A percentile compares a stretch with the other conserved stretches of the same genome.
These are phyloP conservation scores for Globisporangium sylvaticum DNA, from an alignment of 352 stramenopile genomes.

Conservation along the genomic window DNA sequence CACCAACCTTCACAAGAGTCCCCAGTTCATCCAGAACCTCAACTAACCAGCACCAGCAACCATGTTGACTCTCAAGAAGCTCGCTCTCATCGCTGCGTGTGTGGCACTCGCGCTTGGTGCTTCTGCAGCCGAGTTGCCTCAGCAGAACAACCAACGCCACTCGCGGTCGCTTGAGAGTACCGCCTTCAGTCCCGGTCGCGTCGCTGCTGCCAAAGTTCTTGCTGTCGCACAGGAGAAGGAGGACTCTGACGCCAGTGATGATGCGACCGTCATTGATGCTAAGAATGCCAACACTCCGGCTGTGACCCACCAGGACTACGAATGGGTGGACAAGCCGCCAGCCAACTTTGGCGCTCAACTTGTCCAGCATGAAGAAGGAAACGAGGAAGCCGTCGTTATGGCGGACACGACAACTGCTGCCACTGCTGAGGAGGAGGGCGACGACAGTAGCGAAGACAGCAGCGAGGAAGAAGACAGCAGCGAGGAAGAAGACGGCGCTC, in stretches of 20 bases:
- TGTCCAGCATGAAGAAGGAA: not conserved
- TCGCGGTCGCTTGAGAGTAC: not conserved
- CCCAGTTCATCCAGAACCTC: not conserved
- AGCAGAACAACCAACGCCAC: not conserved
- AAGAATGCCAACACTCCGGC: not conserved
- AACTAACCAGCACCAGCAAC: not conserved
- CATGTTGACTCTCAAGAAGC: not conserved
- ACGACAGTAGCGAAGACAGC: not conserved
- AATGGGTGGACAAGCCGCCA: not conserved
- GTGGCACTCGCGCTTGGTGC: not conserved
- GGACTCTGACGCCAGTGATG: too few relatives aligned
- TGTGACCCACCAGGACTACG: not conserved
- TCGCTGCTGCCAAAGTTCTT: not conserved
- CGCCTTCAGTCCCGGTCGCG: not conserved
- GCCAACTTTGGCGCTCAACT: not conserved
- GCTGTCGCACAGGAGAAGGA: too few relatives aligned
- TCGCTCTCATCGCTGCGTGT: not conserved
- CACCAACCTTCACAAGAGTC: not conserved
- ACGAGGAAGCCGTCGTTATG: not conserved
- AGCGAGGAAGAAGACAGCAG: too few relatives aligned
- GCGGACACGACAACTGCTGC: not conserved
- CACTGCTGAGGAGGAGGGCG: not conserved
- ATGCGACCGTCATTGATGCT: not conserved
- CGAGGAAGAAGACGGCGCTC: not conserved
- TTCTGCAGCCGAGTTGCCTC: not conserved